Evolutionary conservation across 1,284 basidiomycete genomes (phyloP).

Genomic region (Rhodotorula sp.): DNA sequence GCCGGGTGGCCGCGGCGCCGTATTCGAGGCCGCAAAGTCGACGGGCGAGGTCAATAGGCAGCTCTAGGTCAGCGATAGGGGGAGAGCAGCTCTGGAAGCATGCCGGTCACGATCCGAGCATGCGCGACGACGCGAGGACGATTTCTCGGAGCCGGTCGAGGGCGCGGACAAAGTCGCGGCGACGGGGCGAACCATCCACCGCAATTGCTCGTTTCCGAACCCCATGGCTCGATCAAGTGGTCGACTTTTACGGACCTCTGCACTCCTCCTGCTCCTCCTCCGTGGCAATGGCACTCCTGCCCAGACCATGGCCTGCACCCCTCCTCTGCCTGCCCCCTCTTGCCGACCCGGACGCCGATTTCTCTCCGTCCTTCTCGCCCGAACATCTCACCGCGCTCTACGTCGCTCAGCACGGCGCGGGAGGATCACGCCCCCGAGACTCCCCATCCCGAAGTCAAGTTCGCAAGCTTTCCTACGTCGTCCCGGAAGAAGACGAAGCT

Average conservation of each 20-base stretch:
- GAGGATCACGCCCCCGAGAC: not conserved
- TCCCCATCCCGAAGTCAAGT: not conserved
- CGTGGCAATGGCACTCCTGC: no score
- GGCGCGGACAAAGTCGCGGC: no score
- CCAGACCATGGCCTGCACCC: no score
- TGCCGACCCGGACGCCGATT: not conserved
- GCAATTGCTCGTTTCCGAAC: no score
- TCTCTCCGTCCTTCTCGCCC: slow-evolving; percentile 1
- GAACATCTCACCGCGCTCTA: not conserved
- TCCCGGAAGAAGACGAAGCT: not conserved
- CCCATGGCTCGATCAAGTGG: no score
- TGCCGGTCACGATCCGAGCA: no score
- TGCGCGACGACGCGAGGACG: not conserved
- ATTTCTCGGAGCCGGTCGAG: not conserved
- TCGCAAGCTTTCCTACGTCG: not conserved
- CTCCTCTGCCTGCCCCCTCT: not conserved
- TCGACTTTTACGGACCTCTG: no score
- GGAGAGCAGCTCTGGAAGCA: no score
- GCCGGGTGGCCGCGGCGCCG: not conserved
- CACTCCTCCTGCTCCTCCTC: no score
- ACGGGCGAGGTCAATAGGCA: not conserved
- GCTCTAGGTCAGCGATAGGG: no score
- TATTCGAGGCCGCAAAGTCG: not conserved
- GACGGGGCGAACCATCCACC: no score
- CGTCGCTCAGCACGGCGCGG: not conserved